Conservation (phyloP, 2,329 filamentous ascomycete genomes). For the Fusarium anthophilum region DNA sequence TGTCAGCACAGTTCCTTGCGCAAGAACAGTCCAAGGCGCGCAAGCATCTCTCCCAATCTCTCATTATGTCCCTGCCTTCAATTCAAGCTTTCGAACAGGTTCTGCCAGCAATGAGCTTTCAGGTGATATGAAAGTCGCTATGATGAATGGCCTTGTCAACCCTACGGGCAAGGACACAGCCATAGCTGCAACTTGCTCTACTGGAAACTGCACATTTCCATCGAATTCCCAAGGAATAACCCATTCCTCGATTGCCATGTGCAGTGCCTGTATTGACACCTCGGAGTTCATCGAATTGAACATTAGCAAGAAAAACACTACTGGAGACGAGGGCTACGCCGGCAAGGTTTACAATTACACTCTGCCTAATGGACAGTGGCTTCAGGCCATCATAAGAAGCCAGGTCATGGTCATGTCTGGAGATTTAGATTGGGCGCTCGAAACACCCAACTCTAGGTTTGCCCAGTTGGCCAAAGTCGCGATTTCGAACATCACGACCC, state of each 20-base stretch:
- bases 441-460: background rate
- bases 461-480: background rate
- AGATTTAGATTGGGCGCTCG: background rate
- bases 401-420: background rate
- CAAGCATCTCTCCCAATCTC: background rate
- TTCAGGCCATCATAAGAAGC: accelerated
- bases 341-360: background rate
- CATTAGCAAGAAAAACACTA: accelerated
- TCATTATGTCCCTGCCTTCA: background rate
- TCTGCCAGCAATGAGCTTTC: accelerated
- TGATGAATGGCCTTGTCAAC: conserved; percentile 5
- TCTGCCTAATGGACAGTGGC: background rate
- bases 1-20: background rate
- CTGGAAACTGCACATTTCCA: conserved; percentile 3
- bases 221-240: background rate
- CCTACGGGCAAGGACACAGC: background rate
- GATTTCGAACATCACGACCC: background rate
- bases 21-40: background rate
- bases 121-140: background rate
- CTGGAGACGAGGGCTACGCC: accelerated
- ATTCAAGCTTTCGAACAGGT: accelerated
- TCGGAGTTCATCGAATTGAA: background rate
- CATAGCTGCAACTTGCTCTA: background rate
- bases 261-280: background rate
- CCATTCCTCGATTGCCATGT: conserved; percentile 1